A percentile compares a stretch with the other conserved stretches of the same genome.
These are phyloP conservation scores for Fusarium tjaetaba DNA, from an alignment of 2,329 filamentous ascomycete genomes.

Conservation along the genomic window DNA sequence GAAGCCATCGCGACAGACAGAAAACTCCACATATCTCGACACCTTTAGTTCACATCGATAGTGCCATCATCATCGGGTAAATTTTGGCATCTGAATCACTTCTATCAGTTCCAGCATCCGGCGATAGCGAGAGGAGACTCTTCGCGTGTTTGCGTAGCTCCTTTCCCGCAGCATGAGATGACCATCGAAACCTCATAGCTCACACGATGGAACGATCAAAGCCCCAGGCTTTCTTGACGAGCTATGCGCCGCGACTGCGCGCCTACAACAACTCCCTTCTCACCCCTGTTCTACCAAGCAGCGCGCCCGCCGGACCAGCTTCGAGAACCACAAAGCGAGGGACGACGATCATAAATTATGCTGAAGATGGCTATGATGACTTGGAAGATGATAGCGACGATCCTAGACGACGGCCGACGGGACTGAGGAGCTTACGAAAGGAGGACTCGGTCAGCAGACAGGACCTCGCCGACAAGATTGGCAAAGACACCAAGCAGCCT, in stretches of 20 bases:
- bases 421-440: conserved; percentile 82
- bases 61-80: conserved; percentile 8
- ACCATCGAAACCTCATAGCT: conserved; percentile 34
- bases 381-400: conserved; percentile 78
- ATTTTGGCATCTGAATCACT: background rate
- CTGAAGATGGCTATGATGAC: conserved; percentile 94
- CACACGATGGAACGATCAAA: conserved; percentile 61
- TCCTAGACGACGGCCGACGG: conserved; percentile 80
- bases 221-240: conserved; percentile 89
- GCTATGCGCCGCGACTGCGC: conserved; percentile 89
- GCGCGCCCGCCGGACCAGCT: conserved; percentile 70
- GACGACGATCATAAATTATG: conserved; percentile 96
- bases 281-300: conserved; percentile 81
- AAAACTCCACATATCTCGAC: conserved; percentile 20
- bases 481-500: conserved; percentile 81
- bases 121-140: conserved; percentile 22
- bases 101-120: background rate
- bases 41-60: background rate
- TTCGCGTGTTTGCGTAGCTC: conserved; percentile 38
- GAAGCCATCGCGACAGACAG: conserved; percentile 36
- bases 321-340: conserved; percentile 95
- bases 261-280: conserved; percentile 92
- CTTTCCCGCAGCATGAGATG: conserved; percentile 46
- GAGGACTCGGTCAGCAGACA: conserved; percentile 73
- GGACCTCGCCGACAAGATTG: conserved; percentile 78